A percentile compares a stretch with the other conserved stretches of the same genome.
These are phyloP conservation scores for Aristolochia fimbriata DNA, from an alignment of 164 flowering plant genomes.

Conservation along the genomic window DNA sequence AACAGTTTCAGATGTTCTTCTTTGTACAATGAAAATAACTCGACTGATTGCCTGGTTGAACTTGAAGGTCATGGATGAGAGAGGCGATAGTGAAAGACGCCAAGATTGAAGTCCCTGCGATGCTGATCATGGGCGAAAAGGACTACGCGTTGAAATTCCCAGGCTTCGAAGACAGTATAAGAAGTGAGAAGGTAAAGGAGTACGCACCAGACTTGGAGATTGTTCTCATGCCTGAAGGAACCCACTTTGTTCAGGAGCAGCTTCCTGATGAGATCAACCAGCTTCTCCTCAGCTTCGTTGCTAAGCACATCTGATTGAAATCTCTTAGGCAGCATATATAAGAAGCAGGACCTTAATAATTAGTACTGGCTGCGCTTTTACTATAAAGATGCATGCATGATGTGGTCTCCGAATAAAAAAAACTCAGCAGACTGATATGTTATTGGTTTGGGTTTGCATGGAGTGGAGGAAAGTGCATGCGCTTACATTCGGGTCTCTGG, in stretches of 20 bases:
- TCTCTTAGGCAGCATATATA: too few relatives aligned
- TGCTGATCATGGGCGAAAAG: conserved; percentile 36
- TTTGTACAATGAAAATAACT: not conserved
- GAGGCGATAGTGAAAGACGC: conserved; percentile 14
- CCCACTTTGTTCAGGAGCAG: conserved; percentile 46
- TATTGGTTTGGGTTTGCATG: too few relatives aligned
- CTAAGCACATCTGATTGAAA: conserved; percentile 11
- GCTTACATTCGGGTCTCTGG: too few relatives aligned
- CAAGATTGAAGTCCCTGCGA: conserved; percentile 25
- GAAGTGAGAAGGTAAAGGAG: conserved; percentile 25
- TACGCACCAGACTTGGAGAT: conserved; percentile 37
- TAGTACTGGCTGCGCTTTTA: too few relatives aligned
- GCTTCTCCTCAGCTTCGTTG: conserved; percentile 26
- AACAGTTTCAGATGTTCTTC: too few relatives aligned
- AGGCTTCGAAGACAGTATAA: conserved; percentile 34
- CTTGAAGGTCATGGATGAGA: conserved; percentile 17
- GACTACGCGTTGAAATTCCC: conserved; percentile 40
- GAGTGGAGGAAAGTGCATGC: too few relatives aligned
- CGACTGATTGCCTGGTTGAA: conserved; percentile 4
- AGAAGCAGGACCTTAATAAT: too few relatives aligned
- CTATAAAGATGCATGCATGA: too few relatives aligned
- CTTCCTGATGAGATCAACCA: conserved; percentile 33
- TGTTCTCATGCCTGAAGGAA: conserved; percentile 27
- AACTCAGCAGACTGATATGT: too few relatives aligned
- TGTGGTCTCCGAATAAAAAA: too few relatives aligned